phyloP scores from a whole-genome alignment of 345 rosid genomes.

The Dovyalis caffra region DNA sequence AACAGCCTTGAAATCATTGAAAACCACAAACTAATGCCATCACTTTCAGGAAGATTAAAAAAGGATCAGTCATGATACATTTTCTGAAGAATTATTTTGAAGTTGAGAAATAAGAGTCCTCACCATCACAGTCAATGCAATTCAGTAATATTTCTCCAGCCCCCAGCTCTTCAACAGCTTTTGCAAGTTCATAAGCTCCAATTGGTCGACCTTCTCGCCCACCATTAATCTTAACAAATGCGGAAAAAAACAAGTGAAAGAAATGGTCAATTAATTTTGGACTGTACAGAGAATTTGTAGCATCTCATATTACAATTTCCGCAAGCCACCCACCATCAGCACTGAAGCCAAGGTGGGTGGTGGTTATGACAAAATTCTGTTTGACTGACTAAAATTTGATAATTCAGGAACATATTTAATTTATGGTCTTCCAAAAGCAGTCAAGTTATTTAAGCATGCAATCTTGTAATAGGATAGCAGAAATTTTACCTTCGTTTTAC shows the following conservation, averaged over 20 bases:
- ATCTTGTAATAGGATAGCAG: neutral
- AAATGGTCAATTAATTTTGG: neutral
- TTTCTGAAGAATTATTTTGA: neutral
- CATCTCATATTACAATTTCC: neutral
- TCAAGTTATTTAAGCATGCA: neutral
- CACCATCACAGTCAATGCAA: slow-evolving; percentile 97
- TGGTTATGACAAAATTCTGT: neutral
- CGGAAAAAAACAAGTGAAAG: neutral
- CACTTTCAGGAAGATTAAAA: neutral
- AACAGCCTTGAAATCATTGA: neutral
- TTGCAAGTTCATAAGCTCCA: slow-evolving; percentile 98
- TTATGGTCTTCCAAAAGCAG: neutral
- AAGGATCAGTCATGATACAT: neutral
- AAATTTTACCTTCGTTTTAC: neutral
- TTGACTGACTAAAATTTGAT: neutral
- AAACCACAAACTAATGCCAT: neutral
- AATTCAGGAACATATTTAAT: neutral
- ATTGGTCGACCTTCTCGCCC: slow-evolving; percentile 97
- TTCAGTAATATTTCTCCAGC: slow-evolving; percentile 95
- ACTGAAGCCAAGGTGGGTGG: neutral
- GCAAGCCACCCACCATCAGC: neutral
- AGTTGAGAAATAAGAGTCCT: slow-evolving; percentile 6
- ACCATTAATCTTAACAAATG: slow-evolving; percentile 67
- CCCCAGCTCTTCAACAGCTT: slow-evolving; percentile 89
- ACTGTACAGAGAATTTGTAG: neutral